Evolutionary conservation across 2,329 filamentous ascomycete species (phyloP).

Genomic region (Arthroderma uncinatum): DNA sequence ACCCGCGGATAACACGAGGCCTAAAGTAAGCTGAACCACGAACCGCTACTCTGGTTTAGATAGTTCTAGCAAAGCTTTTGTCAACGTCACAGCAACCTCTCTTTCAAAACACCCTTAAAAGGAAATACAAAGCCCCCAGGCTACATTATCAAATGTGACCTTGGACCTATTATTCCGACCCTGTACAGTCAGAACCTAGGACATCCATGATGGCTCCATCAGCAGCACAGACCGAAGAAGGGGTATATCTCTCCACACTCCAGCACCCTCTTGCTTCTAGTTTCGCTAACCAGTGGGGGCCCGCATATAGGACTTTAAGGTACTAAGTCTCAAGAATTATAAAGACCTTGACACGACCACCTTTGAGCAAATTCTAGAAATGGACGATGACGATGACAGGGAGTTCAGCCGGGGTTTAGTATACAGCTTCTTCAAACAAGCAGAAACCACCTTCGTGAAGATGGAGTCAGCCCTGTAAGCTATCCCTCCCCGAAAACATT

Average conservation of each 20-base stretch:
- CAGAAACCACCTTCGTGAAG: conserved; percentile 68
- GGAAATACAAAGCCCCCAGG: neutral
- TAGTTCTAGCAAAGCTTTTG: neutral
- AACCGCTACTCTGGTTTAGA: neutral
- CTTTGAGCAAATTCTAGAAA: conserved; percentile 93
- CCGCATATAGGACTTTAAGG: conserved; percentile 38
- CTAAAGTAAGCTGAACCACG: neutral
- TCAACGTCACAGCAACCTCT: neutral
- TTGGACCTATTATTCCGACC: conserved; percentile 10
- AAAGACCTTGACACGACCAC: conserved; percentile 58
- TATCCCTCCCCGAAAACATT: conserved; percentile 7
- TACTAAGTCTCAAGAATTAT: conserved; percentile 54
- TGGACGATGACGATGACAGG: conserved; percentile 81
- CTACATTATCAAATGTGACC: conserved; percentile 13
- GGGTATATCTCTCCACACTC: conserved; percentile 6
- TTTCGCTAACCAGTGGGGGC: neutral
- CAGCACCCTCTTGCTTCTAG: neutral
- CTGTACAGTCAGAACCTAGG: conserved; percentile 11
- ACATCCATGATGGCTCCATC: conserved; percentile 15
- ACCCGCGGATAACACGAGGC: neutral
- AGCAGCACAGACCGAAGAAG: conserved; percentile 2
- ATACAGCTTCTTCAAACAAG: conserved; percentile 85
- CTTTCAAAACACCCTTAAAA: neutral
- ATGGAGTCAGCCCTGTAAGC: conserved; percentile 79
- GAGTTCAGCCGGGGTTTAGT: conserved; percentile 88